These are phyloP conservation scores for Lachnellula hyalina DNA, from an alignment of 2,329 filamentous ascomycete species.

Conservation along the genomic window DNA sequence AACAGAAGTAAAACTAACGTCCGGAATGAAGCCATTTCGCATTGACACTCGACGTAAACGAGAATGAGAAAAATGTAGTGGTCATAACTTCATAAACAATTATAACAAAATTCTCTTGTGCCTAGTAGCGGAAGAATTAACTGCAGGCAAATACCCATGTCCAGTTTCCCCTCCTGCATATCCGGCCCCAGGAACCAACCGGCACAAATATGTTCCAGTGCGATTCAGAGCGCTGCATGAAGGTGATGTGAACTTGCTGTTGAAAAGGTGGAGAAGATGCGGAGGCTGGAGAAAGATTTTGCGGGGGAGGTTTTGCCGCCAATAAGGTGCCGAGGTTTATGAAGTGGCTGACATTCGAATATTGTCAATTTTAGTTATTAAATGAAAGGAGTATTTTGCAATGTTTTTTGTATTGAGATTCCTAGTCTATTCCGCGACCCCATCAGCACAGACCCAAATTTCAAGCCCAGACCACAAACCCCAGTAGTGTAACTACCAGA, in stretches of 20 bases:
- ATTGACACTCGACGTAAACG: too few species aligned
- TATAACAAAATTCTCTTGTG: not conserved
- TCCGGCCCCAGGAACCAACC: not conserved
- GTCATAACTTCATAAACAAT: not conserved
- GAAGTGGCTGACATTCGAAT: not conserved
- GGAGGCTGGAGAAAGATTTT: not conserved
- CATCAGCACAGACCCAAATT: slow-evolving; percentile 2
- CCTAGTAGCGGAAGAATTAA: slow-evolving; percentile 5
- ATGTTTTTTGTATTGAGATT: slow-evolving; percentile 26
- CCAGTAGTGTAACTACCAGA: slow-evolving; percentile 9
- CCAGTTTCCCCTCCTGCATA: not conserved
- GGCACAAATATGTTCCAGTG: not conserved
- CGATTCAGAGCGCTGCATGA: not conserved
- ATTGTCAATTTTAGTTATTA: not conserved
- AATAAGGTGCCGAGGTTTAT: not conserved
- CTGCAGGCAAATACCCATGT: slow-evolving; percentile 8
- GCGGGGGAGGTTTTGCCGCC: slow-evolving; percentile 3
- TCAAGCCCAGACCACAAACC: slow-evolving; percentile 1
- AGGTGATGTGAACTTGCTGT: not conserved
- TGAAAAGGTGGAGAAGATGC: not conserved
- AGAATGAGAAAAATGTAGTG: too few species aligned
- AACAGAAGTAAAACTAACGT: slow-evolving; percentile 2
- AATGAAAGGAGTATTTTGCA: slow-evolving; percentile 16
- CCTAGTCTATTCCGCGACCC: slow-evolving; percentile 12
- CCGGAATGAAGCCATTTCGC: not conserved